Evolutionary conservation across 768 basidiomycete species (phyloP).

Genomic region (Russula foetens): DNA sequence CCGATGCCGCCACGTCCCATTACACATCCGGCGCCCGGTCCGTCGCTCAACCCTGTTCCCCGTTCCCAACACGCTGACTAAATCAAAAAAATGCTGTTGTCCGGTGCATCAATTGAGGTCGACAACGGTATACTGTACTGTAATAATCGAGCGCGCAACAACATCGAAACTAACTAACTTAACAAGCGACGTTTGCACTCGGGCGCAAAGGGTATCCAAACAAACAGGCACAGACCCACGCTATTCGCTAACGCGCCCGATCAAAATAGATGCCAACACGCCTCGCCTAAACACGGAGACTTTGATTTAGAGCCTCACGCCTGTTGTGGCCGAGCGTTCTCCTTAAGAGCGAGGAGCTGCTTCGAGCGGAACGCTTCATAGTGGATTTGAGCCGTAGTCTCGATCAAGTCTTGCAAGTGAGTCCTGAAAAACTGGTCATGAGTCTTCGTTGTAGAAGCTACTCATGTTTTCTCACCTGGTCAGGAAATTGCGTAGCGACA

Average conservation of each 20-base stretch:
- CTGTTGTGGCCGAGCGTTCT: conserved; percentile 31
- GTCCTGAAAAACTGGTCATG: conserved; percentile 43
- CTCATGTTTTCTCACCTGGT: conserved; percentile 48
- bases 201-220: background rate
- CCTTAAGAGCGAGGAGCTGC: conserved; percentile 94
- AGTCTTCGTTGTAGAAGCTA: background rate
- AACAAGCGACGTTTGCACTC: background rate
- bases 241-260: background rate
- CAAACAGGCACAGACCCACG: background rate
- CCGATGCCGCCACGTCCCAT: background rate
- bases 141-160: background rate
- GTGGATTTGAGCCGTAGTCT: conserved; percentile 98
- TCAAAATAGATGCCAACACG: background rate
- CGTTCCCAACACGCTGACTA: background rate
- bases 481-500: conserved; percentile 95
- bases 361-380: conserved; percentile 99
- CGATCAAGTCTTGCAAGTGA: conserved; percentile 96
- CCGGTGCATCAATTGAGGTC: no score
- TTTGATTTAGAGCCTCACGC: background rate
- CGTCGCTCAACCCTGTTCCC: background rate
- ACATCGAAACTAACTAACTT: background rate
- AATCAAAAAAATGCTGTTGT: no score
- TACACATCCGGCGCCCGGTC: conserved; percentile 7
- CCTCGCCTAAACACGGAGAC: background rate
- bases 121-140: no score